phyloP scores from a whole-genome alignment of 192 early-diverging fungal genomes.

The Geranomyces variabilis region DNA sequence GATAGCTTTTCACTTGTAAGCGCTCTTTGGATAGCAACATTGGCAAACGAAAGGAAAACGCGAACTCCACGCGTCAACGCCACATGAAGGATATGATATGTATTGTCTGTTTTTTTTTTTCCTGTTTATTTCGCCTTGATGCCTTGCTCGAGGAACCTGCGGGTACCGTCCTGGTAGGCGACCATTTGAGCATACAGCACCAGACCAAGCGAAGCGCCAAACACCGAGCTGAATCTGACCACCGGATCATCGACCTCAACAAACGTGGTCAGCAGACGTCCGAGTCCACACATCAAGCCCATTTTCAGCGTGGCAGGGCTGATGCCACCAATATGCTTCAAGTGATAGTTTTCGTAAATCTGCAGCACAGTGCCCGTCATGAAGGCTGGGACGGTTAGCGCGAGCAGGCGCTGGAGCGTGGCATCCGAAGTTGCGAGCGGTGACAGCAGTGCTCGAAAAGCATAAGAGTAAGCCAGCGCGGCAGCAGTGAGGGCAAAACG shows the following conservation, averaged over 20 bases:
- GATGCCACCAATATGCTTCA: constrained; percentile 31
- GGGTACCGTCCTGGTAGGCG: constrained; percentile 22
- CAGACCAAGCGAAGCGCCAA: constrained; percentile 23
- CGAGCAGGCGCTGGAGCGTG: constrained; percentile 21
- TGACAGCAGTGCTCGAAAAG: constrained; percentile 3
- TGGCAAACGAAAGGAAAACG: no score
- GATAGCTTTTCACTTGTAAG: no score
- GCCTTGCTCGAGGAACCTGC: constrained; percentile 18
- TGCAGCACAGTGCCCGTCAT: constrained; percentile 22
- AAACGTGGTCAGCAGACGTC: constrained; percentile 30
- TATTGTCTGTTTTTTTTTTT: no score
- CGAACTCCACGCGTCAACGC: no score
- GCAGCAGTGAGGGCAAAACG: not conserved
- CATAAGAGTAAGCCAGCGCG: not conserved
- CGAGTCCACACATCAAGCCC: constrained; percentile 32
- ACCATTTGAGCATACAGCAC: constrained; percentile 29
- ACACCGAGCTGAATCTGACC: not conserved
- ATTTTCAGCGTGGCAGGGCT: constrained; percentile 27
- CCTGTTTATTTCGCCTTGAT: constrained; percentile 10
- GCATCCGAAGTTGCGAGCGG: not conserved
- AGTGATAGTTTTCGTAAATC: constrained; percentile 15
- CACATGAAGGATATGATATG: no score
- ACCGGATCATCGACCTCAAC: constrained; percentile 36
- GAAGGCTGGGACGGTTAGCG: constrained; percentile 22
- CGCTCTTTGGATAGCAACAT: no score